Base-by-base conservation (phyloP, 2,329 filamentous ascomycete genomes). In the Cladosporium sp. region DNA sequence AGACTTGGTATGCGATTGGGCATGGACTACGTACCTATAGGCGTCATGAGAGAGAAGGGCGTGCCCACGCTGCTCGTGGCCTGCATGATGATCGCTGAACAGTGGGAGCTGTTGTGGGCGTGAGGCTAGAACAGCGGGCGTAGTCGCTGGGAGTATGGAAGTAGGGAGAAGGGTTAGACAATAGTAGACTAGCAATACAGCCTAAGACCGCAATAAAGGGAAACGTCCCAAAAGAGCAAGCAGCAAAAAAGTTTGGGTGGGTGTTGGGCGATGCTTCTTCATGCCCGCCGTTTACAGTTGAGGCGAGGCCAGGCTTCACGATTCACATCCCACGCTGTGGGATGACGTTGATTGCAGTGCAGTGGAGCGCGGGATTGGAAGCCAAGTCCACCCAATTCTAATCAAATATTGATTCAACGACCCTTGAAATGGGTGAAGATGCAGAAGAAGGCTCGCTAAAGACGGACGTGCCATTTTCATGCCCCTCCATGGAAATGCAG, bases 1-100 rank as follows among this genome's bases (percentile, higher is more conserved):
- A 58, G n/a, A 51, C 32, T 25, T 36, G 56, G 25, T 57, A 48
- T 36, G 36, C 68, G 66, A 71, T 73, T 72, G 69, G 67, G 57
- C 59, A 67, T 54, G 30, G 46, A 34, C 28, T 65, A 67, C 73
- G 66, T 74, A 75, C 74, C 74, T 69, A 75, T 70, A 34, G 74
- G 74, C 57, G 70, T 72, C 59, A 75, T 65, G 25, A 75, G 70
- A n/a, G 73, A 74, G 58, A 68, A 63, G 43, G 67, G 61, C 64
- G 60, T 43, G 58, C 67, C 67, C 56, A 67, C 56, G 61, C 59
- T 66, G 67, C 58, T 62, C 53, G 63, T 56, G 48, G 60, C 46
- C 69, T 70, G 70, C 70, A 69, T 70, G 49, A 57, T 64, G 53
- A 58, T 34, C 62, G 62, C 34, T 32, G 59, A 62, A 32, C 18